A percentile compares a stretch with the other conserved stretches of the same genome.
Evolutionary conservation across 768 basidiomycete genomes (phyloP).

Genomic region (Boletus sp.): DNA sequence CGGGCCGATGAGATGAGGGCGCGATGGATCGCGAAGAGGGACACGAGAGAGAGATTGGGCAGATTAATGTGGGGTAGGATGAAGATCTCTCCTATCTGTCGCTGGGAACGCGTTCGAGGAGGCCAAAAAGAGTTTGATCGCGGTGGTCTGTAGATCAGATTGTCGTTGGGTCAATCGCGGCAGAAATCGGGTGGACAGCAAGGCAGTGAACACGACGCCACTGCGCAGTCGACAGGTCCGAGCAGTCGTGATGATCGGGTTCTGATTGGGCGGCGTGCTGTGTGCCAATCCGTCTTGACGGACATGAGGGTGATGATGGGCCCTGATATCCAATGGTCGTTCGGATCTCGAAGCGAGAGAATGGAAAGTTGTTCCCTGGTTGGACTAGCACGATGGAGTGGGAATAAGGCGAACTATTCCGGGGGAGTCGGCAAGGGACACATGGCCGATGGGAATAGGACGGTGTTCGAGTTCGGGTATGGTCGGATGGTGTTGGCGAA

Average conservation of each 20-base stretch:
- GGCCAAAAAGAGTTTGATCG: conserved; percentile 12
- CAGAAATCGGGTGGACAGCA: neutral
- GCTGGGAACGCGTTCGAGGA: neutral
- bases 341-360: conserved; percentile 12
- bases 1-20: conserved; percentile 7
- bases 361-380: conserved; percentile 8
- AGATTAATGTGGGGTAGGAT: conserved; percentile 16
- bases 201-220: conserved; percentile 6
- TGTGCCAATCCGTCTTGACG: no score
- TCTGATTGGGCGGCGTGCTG: no score
- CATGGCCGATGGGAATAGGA: conserved; percentile 9
- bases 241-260: no score
- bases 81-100: conserved; percentile 19
- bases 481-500: conserved; percentile 1
- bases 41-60: neutral
- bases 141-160: conserved; percentile 18
- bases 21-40: conserved; percentile 24
- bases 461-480: conserved; percentile 10
- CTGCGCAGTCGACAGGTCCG: neutral
- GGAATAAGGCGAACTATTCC: conserved; percentile 10
- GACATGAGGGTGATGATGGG: no score
- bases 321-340: no score
- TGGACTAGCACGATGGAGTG: conserved; percentile 1
- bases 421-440: conserved; percentile 7
- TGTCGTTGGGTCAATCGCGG: conserved; percentile 15